Base-by-base conservation (phyloP, 1,284 basidiomycete genomes). In the Gymnopus androsaceus region DNA sequence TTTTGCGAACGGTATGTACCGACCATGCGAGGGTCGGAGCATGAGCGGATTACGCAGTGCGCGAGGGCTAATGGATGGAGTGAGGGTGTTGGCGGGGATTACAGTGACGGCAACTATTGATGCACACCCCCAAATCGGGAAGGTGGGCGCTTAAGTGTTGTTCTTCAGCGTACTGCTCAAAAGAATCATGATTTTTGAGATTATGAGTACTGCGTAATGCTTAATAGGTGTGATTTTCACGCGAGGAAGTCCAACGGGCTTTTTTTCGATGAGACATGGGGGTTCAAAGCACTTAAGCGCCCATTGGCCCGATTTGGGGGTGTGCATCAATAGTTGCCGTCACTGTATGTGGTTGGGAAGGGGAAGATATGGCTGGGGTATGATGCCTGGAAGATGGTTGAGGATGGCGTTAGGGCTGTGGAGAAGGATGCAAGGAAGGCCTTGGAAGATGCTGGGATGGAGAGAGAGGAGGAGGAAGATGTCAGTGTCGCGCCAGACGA, bases 1-100 rank as follows among this genome's bases (percentile, higher is more conserved):
- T 95, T 96, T 68, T 90, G 89, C 64, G 81, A 86, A 38, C 81
- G 89, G 3, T 93, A 91, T 62, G 85, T 90, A 2, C 86, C 87
- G 3, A 86, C 83, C 1, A 89, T 89, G 83, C 77, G 78, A 8
- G 90, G 86, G 5, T 81, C 80, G 7, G 80, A 81, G 11, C 67
- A 69, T 12, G 85, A 92, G 65, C 74, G 87, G 57, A 82, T 92
- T 34, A 76, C 80, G 34, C 88, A 90, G 62, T 90, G 87, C 63
- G 84, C 83, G 0, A 73, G 83, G 45, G 80, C 84, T 36, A 86
- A 90, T 62, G 88, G 90, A 15, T 92, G 92, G 90, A 75, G 69
- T 25, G 88, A 89, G 50, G 88, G 87, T 3, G 58, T 66, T n/a
- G n/a, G n/a, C n/a, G n/a, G n/a, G 3, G 93, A 97, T 67, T 95